Percentiles rank a stretch among this genome's conserved stretches.
Conservation (phyloP, 495 filamentous ascomycete species). For the Cladorrhinum samala region DNA sequence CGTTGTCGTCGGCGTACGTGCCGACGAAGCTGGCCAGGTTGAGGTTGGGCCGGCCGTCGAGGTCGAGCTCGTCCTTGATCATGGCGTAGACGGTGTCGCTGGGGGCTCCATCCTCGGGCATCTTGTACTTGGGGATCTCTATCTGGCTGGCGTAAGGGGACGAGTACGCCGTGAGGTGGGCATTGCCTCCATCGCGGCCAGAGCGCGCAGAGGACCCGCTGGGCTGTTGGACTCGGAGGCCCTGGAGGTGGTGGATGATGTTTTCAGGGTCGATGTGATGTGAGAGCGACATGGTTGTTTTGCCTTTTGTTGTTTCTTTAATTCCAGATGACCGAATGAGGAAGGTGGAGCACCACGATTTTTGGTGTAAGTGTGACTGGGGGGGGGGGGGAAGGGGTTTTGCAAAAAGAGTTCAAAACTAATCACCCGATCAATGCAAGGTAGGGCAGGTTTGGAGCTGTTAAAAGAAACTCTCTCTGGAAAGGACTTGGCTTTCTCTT, state of each 20-base stretch:
- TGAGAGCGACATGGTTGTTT: slow-evolving; percentile 21
- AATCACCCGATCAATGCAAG: too few species aligned
- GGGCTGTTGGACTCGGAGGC: slow-evolving; percentile 35
- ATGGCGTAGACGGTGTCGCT: slow-evolving; percentile 61
- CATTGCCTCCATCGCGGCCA: background rate
- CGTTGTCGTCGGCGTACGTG: slow-evolving; percentile 65
- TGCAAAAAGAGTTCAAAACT: too few species aligned
- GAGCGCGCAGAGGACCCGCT: slow-evolving; percentile 32
- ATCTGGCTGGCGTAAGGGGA: slow-evolving; percentile 54
- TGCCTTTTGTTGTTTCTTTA: too few species aligned
- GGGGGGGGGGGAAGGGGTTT: background rate
- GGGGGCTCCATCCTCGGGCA: slow-evolving; percentile 56
- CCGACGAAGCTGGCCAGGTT: slow-evolving; percentile 68
- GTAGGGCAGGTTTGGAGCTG: too few species aligned
- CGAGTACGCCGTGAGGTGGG: slow-evolving; percentile 57
- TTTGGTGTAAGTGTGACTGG: background rate
- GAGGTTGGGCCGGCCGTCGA: slow-evolving; percentile 66
- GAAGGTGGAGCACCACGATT: background rate
- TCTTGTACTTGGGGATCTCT: slow-evolving; percentile 62
- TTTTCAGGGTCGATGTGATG: slow-evolving; percentile 53
- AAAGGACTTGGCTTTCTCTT: too few species aligned
- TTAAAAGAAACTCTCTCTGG: too few species aligned
- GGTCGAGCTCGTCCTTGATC: slow-evolving; percentile 66
- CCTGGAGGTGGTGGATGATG: slow-evolving; percentile 49
- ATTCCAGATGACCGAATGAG: background rate